Evolutionary conservation across 2,329 filamentous ascomycete species (phyloP), one percentile per base, ranked within the genome.

Genomic region (Alternaria hordeiaustralica): DNA sequence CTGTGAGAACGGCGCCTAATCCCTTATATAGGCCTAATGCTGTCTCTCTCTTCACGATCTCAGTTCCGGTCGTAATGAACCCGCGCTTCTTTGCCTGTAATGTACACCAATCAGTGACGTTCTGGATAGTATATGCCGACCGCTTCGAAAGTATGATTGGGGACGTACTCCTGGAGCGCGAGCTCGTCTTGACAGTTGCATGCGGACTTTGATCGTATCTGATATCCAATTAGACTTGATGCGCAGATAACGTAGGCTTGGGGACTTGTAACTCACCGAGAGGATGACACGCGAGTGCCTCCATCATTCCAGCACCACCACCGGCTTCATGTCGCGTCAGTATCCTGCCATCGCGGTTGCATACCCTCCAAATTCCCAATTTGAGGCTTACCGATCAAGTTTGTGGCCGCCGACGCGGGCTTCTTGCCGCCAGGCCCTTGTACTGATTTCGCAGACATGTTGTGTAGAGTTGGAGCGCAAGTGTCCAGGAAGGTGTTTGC

Each of bases 171-270:
- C 96, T 60, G 94, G 94, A 64, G 89, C 87, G 71, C 92, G 88
- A 54, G 92, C 93, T 79, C 96, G 89, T 71, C 91, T 88, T 60
- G 96, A 98, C 64, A 99, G 90, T 84, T 99, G 96, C 96, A 99
- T 99, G 73, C 96, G 94, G 66, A 99, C 96, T 87, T 99, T 97
- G 85, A 98, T 97, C 64, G 94, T 97, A 82, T 97, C 93, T 92
- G 64, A n/a, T n/a, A 4, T 50, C 13, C 30, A 59, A 47, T 80
- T 30, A 79, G 73, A 26, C 12, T 4, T 30, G n/a, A 20, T 1
- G 28, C 20, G 3, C 23, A 50, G 9, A 15, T 9, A 6, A 10
- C 3, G 6, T 8, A 36, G 25, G 25, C 15, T 23, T 30, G 3
- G 12, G 46, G 44, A 21, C 41, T 62, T 56, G 55, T 25, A 15